Base-by-base conservation (phyloP, 495 filamentous ascomycete genomes). In the Lophium mytilinum region DNA sequence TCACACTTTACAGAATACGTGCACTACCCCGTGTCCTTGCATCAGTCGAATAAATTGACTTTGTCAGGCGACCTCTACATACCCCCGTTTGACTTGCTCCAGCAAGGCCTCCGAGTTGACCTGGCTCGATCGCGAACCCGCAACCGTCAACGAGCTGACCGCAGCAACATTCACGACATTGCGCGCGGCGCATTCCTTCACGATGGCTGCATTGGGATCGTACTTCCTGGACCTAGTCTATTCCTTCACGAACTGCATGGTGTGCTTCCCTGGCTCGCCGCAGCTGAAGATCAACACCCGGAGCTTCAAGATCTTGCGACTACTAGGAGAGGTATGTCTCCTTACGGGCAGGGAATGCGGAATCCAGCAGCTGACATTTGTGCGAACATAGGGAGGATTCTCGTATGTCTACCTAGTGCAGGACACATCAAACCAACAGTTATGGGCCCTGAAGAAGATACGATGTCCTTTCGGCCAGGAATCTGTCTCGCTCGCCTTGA, bases 321-420 rank as follows among this genome's bases (percentile, higher is more conserved):
- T 98, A 37, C 79, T 98, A 9, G 93, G 93, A 66, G 93, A 96
- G 77, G 87, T 89, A 75, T 52, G 69, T 36, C 15, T 24, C 15
- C 19, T 5, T 39, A 14, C 17, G 36, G 1, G 30, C 15, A 14
- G 12, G 43, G 17, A 37, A 37, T 33, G 5, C 39, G 33, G 17
- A 10, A 12, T 21, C 17, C 39, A 40, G 24, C 51, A 53, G 9
- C 54, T 17, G 39, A 24, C 15, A n/a, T 48, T 48, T 19, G 8
- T 1, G 1, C 18, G 45, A 12, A 18, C 30, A 57, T 67, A 92
- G 83, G 92, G 92, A 70, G 92, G 93, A 57, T 98, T 97, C 78
- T 93, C 88, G 62, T 97, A 97, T 70, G 93, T 98, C 57, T 98
- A 98, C 73, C 87, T 98, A 52, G 93, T 98, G 34, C 88, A 96